phyloP scores from a whole-genome alignment of 768 basidiomycete genomes.

The Suillus decipiens region DNA sequence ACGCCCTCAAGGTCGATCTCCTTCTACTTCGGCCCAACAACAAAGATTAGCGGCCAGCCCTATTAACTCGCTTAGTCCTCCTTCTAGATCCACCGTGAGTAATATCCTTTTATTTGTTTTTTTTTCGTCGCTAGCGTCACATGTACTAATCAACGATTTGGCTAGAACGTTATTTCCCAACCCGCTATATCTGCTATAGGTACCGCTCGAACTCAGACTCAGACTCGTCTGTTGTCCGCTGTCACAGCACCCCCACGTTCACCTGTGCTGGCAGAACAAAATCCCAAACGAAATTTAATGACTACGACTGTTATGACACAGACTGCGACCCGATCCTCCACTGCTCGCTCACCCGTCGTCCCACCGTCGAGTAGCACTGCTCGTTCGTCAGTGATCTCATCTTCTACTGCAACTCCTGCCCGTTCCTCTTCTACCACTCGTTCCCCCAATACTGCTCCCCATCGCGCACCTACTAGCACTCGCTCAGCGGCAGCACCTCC shows the following conservation, averaged over 20 bases:
- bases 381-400: neutral
- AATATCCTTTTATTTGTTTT: neutral
- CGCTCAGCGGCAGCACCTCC: conserved; percentile 8
- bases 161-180: neutral
- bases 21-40: conserved; percentile 6
- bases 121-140: neutral
- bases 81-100: conserved; percentile 22
- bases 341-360: neutral
- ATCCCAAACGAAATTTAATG: conserved; percentile 16
- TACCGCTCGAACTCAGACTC: neutral
- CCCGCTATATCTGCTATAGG: neutral
- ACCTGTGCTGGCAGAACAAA: neutral
- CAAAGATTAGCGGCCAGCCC: neutral
- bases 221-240: neutral
- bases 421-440: neutral
- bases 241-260: neutral
- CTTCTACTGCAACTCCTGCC: neutral
- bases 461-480: neutral
- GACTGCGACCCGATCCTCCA: neutral
- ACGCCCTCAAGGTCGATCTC: conserved; percentile 14
- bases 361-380: neutral
- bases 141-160: conserved; percentile 20
- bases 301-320: conserved; percentile 1
- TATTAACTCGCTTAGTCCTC: neutral
- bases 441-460: neutral